Base-by-base conservation (phyloP, 805 yeast genomes). In the Pichia paraexigua region DNA sequence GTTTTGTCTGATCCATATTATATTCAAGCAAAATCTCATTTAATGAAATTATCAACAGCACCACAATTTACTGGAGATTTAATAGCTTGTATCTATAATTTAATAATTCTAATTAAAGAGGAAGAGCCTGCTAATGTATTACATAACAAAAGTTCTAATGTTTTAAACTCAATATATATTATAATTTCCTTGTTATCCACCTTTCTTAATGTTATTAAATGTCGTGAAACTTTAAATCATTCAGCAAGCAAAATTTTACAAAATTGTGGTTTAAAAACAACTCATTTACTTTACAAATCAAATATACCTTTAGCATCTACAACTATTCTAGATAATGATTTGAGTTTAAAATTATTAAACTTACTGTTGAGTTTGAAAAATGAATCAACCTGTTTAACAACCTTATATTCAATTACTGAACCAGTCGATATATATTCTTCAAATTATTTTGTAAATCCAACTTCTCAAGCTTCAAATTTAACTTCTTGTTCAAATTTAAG, bases 1-100 rank as follows among this genome's bases (percentile, higher is more conserved):
- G 63, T 72, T 13, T 71, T 71, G 47, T 63, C 63, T 15, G 71
- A 72, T 47, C 64, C 64, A 2, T 56, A 61, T 37, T 74, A 65
- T 56, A 56, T 63, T n/a, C 65, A 63, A 45, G 59, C 69, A 12
- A 64, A 69, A 51, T 58, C 55, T 24, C 64, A 72, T n/a, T 53
- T 74, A 35, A 47, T 68, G 12, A 62, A 60, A 41, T 56, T 73
- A 30, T 64, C 71, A 0, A 10, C 7, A 3, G 49, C 57, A 32
- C 55, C 70, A 1, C 43, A 27, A 1, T 62, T 62, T 45, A 59
- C 68, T 17, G 57, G 63, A 21, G 70, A 71, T 22, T 61, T 71
- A 3, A 37, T 72, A 15, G 43, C 52, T 2, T 50, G 48, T 18
- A 47, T 51, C 21, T 47, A 47, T 20, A 52, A 55, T 25, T 24